Percentiles rank a stretch among this genome's conserved stretches.
These are phyloP conservation scores for Aspergillus haitiensis DNA, from an alignment of 495 filamentous ascomycete genomes.

Conservation along the genomic window DNA sequence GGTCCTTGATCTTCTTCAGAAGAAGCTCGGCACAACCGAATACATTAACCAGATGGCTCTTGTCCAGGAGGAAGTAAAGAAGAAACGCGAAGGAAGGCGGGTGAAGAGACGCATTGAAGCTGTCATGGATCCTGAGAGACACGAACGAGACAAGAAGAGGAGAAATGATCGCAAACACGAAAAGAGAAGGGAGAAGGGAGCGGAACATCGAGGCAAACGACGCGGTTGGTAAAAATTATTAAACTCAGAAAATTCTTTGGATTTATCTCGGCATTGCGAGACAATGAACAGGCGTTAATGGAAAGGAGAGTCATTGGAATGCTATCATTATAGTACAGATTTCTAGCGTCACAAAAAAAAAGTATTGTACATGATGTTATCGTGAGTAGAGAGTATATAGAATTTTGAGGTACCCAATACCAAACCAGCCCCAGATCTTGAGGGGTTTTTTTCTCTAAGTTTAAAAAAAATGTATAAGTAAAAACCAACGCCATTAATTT, in stretches of 20 bases:
- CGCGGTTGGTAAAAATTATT: slow-evolving; percentile 56
- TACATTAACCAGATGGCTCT: slow-evolving; percentile 68
- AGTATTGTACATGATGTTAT: slow-evolving; percentile 16
- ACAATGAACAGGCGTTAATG: slow-evolving; percentile 11
- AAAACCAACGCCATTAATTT: too few species aligned
- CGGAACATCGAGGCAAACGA: slow-evolving; percentile 67
- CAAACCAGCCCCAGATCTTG: slow-evolving; percentile 8
- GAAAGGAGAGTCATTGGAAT: slow-evolving; percentile 10
- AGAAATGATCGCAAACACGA: slow-evolving; percentile 84
- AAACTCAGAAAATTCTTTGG: background rate
- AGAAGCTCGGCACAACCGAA: slow-evolving; percentile 75
- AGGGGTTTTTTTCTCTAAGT: background rate
- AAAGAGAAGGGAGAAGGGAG: slow-evolving; percentile 73
- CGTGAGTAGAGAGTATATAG: slow-evolving; percentile 23
- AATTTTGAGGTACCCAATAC: slow-evolving; percentile 22
- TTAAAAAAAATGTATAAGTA: background rate
- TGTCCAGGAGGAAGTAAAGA: slow-evolving; percentile 66
- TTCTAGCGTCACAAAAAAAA: slow-evolving; percentile 23
- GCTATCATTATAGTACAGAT: slow-evolving; percentile 24
- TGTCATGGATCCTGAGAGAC: slow-evolving; percentile 75
- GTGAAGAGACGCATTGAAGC: slow-evolving; percentile 84
- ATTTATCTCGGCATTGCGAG: background rate
- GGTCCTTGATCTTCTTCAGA: slow-evolving; percentile 72
- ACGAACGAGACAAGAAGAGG: slow-evolving; percentile 75
- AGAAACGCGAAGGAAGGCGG: slow-evolving; percentile 68